Evolutionary conservation across 2,329 filamentous ascomycete genomes (phyloP).

Genomic region (Verticillium dahliae): DNA sequence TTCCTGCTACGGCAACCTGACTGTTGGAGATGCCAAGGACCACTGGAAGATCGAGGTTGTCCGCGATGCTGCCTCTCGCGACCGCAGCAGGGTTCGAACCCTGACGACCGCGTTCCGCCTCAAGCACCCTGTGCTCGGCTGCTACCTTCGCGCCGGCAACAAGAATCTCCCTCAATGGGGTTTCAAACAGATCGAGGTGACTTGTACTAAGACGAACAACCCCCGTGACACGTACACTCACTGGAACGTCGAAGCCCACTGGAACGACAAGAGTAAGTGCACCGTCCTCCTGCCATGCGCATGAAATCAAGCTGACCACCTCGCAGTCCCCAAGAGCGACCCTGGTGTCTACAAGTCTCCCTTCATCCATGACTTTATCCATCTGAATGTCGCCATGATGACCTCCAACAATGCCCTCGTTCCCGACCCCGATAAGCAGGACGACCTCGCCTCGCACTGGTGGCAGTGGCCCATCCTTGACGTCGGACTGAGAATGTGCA

Average conservation of each 20-base stretch:
- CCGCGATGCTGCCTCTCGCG: slow-evolving; percentile 78
- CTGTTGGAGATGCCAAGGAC: slow-evolving; percentile 93
- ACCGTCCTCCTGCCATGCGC: neutral
- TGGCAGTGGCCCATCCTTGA: slow-evolving; percentile 98
- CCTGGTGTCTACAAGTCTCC: slow-evolving; percentile 92
- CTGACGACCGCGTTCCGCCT: slow-evolving; percentile 90
- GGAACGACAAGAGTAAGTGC: slow-evolving; percentile 63
- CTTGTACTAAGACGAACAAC: slow-evolving; percentile 89
- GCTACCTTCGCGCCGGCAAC: slow-evolving; percentile 92
- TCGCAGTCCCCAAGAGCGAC: slow-evolving; percentile 69
- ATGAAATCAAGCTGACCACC: neutral
- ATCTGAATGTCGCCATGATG: slow-evolving; percentile 99
- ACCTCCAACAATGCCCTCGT: slow-evolving; percentile 98
- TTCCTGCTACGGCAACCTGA: slow-evolving; percentile 91
- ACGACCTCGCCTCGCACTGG: slow-evolving; percentile 91
- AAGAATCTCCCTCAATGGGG: slow-evolving; percentile 98
- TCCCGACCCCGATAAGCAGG: slow-evolving; percentile 97
- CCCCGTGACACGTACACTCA: slow-evolving; percentile 91
- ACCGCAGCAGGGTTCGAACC: slow-evolving; percentile 79
- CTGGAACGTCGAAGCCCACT: slow-evolving; percentile 97
- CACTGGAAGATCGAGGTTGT: slow-evolving; percentile 95
- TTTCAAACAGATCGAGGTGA: slow-evolving; percentile 99
- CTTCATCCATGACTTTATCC: slow-evolving; percentile 95
- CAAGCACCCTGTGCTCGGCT: slow-evolving; percentile 73
- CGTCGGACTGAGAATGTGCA: slow-evolving; percentile 96